Evolutionary conservation across 2,329 filamentous ascomycete genomes (phyloP).

Genomic region (Fusarium sp.): DNA sequence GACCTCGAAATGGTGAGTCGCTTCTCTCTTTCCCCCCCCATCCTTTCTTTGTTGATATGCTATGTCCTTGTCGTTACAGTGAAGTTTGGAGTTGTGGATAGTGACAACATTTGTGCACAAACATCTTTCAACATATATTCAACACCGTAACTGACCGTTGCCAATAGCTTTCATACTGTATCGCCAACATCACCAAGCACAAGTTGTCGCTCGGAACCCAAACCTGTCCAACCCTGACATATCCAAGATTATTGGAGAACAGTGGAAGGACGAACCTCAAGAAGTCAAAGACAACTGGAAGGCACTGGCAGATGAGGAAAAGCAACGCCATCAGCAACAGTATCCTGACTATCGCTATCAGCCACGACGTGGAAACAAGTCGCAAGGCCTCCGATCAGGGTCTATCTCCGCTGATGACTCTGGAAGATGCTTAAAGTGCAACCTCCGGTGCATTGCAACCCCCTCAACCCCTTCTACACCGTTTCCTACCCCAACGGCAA

Average conservation of each 20-base stretch:
- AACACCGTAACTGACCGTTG: slow-evolving; percentile 41
- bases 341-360: slow-evolving; percentile 97
- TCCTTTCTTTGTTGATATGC: slow-evolving; percentile 31
- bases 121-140: background rate
- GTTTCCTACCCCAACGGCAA: slow-evolving; percentile 52
- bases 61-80: background rate
- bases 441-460: slow-evolving; percentile 73
- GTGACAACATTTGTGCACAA: slow-evolving; percentile 1
- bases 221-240: slow-evolving; percentile 94
- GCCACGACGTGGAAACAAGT: slow-evolving; percentile 72
- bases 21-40: slow-evolving; percentile 16
- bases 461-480: slow-evolving; percentile 69
- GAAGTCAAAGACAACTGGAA: slow-evolving; percentile 89
- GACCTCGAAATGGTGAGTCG: slow-evolving; percentile 68
- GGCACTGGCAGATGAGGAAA: slow-evolving; percentile 90
- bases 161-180: slow-evolving; percentile 93
- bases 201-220: slow-evolving; percentile 85
- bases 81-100: slow-evolving; percentile 7
- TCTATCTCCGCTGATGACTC: slow-evolving; percentile 60
- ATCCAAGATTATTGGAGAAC: slow-evolving; percentile 94
- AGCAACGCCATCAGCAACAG: slow-evolving; percentile 85
- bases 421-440: slow-evolving; percentile 76
- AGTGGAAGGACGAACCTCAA: slow-evolving; percentile 84
- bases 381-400: slow-evolving; percentile 48
- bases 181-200: slow-evolving; percentile 89